Conservation (phyloP, 148 eudicot species). For the Limonium bicolor region DNA sequence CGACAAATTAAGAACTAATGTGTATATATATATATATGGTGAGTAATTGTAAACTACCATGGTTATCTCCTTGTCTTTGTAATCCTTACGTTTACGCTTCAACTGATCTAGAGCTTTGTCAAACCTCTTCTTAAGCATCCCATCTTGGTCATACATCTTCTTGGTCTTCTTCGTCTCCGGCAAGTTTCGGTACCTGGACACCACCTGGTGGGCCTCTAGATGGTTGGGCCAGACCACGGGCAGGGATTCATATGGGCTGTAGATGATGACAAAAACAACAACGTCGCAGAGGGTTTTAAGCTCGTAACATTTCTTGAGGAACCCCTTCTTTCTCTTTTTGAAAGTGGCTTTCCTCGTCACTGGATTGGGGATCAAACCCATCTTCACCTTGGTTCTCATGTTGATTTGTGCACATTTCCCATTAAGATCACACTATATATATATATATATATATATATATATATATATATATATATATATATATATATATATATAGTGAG, state of each 20-base stretch:
- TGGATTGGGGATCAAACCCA: conserved; percentile 42
- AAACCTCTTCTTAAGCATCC: conserved; percentile 26
- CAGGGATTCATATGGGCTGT: conserved; percentile 39
- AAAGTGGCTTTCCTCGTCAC: conserved; percentile 53
- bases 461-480: too few species aligned
- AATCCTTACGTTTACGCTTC: conserved; percentile 26
- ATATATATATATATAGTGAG: too few species aligned
- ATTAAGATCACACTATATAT: too few species aligned
- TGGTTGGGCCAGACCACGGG: conserved; percentile 56
- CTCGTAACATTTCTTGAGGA: conserved; percentile 58
- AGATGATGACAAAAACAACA: conserved; percentile 54
- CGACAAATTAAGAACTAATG: not conserved
- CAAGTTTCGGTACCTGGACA: conserved; percentile 22
- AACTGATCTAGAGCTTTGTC: conserved; percentile 19
- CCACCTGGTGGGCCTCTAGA: conserved; percentile 20
- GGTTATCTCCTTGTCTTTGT: conserved; percentile 22
- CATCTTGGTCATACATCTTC: conserved; percentile 50
- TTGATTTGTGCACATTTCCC: too few species aligned
- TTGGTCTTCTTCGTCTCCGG: conserved; percentile 38
- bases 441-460: too few species aligned
- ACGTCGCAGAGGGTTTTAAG: conserved; percentile 54
- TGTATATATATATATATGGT: not conserved
- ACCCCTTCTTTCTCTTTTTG: conserved; percentile 69
- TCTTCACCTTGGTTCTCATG: conserved; percentile 57
- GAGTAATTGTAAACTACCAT: not conserved